Evolutionary conservation across 2,329 filamentous ascomycete genomes (phyloP), one percentile per base, ranked within the genome.

Genomic region (Ascochyta fabae): DNA sequence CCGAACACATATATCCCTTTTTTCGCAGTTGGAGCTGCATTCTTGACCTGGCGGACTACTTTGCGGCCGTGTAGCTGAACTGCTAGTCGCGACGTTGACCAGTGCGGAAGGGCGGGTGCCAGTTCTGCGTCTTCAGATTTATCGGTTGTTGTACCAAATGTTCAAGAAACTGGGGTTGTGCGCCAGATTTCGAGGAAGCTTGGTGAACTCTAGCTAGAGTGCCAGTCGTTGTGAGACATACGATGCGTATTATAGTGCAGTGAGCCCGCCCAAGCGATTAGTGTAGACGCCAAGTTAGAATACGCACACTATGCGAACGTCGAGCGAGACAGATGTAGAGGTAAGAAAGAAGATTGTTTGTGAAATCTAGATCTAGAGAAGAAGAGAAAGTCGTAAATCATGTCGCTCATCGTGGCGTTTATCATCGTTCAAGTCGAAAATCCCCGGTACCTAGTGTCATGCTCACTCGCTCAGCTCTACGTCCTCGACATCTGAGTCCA

Each of bases 391-490:
- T 49, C 52, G 35, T 55, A 49, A 54, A 23, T 54, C 51, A 19
- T 53, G 12, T 54, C 22, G 39, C 44, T n/a, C 34, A 16, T 49
- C 15, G 23, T 10, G 4, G 22, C 4, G 27, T 29, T 13, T 27
- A 16, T 16, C 15, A 19, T 45, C 22, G 23, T 33, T 44, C 29
- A 40, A 6, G 8, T 16, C 29, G 12, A 31, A 35, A 8, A 15
- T 35, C n/a, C 29, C 15, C 33, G 16, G 33, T 16, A 16, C 33
- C 33, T 35, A 15, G 33, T 35, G 15, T 35, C 33, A 16, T 29
- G 15, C 53, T 56, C 31, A 57, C 15, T 57, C 53, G 23, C 40
- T 46, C 44, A 57, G n/a, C 10, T 57, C 39, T 6, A 44, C 44
- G 15, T 48, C 48, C 34, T 57, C 53, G 12, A 48, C 39, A 26